Conservation (phyloP, 208 protist genomes). For the Crithidia acanthocephali region DNA sequence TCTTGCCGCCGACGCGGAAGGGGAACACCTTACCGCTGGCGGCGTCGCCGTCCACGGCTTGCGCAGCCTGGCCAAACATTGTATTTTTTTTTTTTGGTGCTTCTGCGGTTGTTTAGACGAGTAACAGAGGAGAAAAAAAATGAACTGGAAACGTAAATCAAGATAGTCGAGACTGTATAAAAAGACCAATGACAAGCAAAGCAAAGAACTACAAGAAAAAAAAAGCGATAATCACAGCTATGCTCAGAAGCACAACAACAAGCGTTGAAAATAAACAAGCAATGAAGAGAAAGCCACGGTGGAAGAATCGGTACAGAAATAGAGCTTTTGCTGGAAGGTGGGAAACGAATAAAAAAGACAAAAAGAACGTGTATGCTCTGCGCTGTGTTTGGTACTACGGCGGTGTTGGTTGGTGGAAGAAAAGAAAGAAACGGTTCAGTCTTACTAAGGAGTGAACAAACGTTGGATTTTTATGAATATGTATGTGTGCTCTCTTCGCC, state of each 20-base stretch:
- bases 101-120: not conserved
- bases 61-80: constrained; percentile 12
- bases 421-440: no score
- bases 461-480: no score
- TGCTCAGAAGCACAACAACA: not conserved
- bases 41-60: not conserved
- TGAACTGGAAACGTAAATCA: no score
- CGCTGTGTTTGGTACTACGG: no score
- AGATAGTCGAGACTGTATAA: not conserved
- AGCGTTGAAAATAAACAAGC: not conserved
- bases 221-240: not conserved
- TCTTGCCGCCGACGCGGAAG: constrained; percentile 54
- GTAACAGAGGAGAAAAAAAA: not conserved
- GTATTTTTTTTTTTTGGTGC: not conserved
- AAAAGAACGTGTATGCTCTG: no score
- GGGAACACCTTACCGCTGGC: constrained; percentile 18
- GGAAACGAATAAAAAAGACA: not conserved
- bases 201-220: not conserved
- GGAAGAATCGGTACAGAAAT: constrained; percentile 3
- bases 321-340: not conserved
- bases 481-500: no score
- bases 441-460: no score
- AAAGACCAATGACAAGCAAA: not conserved
- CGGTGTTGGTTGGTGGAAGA: no score
- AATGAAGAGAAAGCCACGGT: not conserved